Evolutionary conservation across 2,329 filamentous ascomycete species (phyloP).

Genomic region (Aspergillus aculeatus): DNA sequence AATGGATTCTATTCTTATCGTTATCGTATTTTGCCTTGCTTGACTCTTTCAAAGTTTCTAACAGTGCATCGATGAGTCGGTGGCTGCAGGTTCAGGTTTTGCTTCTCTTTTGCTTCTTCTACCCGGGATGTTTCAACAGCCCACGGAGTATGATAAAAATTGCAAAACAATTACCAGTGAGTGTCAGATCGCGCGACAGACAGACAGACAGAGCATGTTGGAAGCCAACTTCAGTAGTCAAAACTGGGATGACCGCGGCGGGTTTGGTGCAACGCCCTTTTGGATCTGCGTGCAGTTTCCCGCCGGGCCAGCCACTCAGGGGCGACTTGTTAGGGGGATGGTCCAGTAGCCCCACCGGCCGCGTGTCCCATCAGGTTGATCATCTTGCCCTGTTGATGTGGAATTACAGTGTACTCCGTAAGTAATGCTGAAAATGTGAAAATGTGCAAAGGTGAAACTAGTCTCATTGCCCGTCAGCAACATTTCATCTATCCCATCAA

Average conservation of each 20-base stretch:
- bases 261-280: neutral
- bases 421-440: neutral
- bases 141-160: neutral
- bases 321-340: slow-evolving; percentile 2
- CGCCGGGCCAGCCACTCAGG: slow-evolving; percentile 20
- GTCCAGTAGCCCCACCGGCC: slow-evolving; percentile 22
- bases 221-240: neutral
- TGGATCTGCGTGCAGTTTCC: slow-evolving; percentile 19
- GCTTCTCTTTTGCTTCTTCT: neutral
- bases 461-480: neutral
- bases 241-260: neutral
- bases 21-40: neutral
- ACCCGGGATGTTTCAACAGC: neutral
- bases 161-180: neutral
- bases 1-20: slow-evolving; percentile 1
- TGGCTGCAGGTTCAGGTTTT: neutral
- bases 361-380: slow-evolving; percentile 21
- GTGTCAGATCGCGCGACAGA: neutral
- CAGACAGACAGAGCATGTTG: neutral
- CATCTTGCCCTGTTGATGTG: slow-evolving; percentile 6
- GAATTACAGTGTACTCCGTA: too few species aligned
- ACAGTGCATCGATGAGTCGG: neutral
- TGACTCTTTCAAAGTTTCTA: neutral
- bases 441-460: neutral
- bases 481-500: neutral